Conservation (phyloP, 2,329 filamentous ascomycete genomes). For the Aotearoamyces nothofagi region DNA sequence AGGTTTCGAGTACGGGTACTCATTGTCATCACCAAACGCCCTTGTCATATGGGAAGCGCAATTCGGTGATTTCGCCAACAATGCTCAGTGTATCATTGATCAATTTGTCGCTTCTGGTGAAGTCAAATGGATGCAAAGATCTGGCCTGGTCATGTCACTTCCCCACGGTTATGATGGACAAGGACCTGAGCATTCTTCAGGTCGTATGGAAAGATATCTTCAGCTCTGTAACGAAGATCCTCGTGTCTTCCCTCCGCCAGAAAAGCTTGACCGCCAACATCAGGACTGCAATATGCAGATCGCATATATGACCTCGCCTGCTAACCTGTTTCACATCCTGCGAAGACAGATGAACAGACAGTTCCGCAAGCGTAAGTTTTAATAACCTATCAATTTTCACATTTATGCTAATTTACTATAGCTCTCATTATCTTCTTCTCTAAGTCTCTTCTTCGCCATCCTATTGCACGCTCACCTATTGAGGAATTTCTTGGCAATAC, state of each 20-base stretch:
- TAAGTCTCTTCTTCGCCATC: constrained; percentile 90
- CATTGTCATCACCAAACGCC: constrained; percentile 87
- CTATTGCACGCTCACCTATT: constrained; percentile 73
- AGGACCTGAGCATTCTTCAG: constrained; percentile 95
- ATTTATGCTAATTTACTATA: constrained; percentile 22
- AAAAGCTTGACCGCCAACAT: constrained; percentile 91
- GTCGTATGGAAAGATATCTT: constrained; percentile 90
- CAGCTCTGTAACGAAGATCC: constrained; percentile 97
- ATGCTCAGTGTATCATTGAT: constrained; percentile 96
- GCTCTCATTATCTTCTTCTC: constrained; percentile 97
- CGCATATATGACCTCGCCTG: constrained; percentile 88
- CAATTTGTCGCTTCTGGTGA: constrained; percentile 98
- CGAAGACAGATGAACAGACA: constrained; percentile 97
- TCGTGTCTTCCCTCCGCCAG: constrained; percentile 71
- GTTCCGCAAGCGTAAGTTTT: constrained; percentile 86
- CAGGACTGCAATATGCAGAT: constrained; percentile 99
- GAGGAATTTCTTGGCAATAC: constrained; percentile 85
- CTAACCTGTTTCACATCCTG: constrained; percentile 92
- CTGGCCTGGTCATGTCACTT: constrained; percentile 87
- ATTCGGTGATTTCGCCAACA: constrained; percentile 99
- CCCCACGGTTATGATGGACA: constrained; percentile 98
- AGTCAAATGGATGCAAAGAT: constrained; percentile 97
- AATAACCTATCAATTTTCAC: constrained; percentile 1
- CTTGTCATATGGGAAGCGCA: constrained; percentile 99
- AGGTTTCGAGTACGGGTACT: constrained; percentile 98